Conservation (phyloP, 352 stramenopile genomes). For the Pythium monospermum region DNA sequence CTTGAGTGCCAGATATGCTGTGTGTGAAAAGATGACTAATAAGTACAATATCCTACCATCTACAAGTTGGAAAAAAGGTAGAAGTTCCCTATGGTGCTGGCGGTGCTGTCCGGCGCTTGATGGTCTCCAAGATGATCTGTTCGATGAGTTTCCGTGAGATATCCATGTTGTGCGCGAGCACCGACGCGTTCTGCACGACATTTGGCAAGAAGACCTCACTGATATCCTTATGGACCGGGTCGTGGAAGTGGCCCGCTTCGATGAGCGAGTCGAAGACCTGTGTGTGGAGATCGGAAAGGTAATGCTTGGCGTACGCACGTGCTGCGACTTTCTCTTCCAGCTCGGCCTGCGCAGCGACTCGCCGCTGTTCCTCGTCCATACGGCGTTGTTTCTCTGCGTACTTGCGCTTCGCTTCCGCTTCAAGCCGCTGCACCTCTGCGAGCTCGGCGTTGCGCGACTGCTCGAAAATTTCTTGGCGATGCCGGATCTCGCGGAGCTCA, state of each 20-base stretch:
- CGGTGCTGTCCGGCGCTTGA: slow-evolving; percentile 25
- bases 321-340: slow-evolving; percentile 92
- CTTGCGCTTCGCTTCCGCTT: slow-evolving; percentile 90
- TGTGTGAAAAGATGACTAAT: too few species aligned
- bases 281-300: slow-evolving; percentile 80
- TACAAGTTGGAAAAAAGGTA: too few species aligned
- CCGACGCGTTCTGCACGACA: slow-evolving; percentile 40
- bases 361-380: slow-evolving; percentile 74
- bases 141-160: slow-evolving; percentile 31
- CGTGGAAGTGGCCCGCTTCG: slow-evolving; percentile 85
- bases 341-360: slow-evolving; percentile 65
- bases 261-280: slow-evolving; percentile 88
- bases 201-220: slow-evolving; percentile 74
- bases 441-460: slow-evolving; percentile 90
- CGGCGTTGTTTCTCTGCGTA: slow-evolving; percentile 89
- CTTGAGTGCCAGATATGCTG: too few species aligned
- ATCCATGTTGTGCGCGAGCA: slow-evolving; percentile 36
- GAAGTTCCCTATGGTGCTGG: too few species aligned
- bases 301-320: slow-evolving; percentile 84
- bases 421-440: slow-evolving; percentile 91
- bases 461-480: slow-evolving; percentile 91
- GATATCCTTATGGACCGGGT: slow-evolving; percentile 84
- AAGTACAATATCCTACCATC: too few species aligned
- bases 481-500: slow-evolving; percentile 86
- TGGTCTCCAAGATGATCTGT: slow-evolving; percentile 26